Base-by-base conservation (phyloP, 2,329 filamentous ascomycete species). In the Daldinia sp. region DNA sequence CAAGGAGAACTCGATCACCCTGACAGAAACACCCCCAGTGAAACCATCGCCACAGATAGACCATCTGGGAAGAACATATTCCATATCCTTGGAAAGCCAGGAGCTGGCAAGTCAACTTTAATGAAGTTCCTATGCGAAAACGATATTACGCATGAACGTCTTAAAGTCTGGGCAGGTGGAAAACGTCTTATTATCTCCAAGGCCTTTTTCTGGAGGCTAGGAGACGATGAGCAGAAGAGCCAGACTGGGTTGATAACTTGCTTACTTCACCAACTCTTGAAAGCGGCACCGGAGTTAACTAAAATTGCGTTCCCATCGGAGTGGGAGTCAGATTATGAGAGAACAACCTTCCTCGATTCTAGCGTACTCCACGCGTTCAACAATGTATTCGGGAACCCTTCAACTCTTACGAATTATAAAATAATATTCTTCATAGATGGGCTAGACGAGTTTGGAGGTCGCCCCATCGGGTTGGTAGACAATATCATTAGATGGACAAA, bases 61-160 rank as follows among this genome's bases (percentile, higher is more conserved):
- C 9, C 46, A 13, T 20, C 26, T 20, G 50, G 56, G 26, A 35
- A 35, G 10, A 63, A 23, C 37, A 63, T 69, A 20, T 74, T 72
- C 42, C 66, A 70, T 13, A 68, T 78, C 7, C 68, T 64, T 0
- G 76, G 76, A 1, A 78, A 78, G 15, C 72, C 75, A 1, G 13
- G 76, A 2, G 73, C 73, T 18, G 75, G 76, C 1, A 77, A 77
- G 50, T 77, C 74, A 2, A 76, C 74, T 6, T 41, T 77, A 12
- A 74, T 77, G 75, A 78, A 75, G 35, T 72, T 69, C 9, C 46
- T 77, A 2, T 63, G 60, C 5, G 50, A 63, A 6, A 68, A 68
- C 6, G 26, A 57, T 1, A 35, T 53, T 4, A 72, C 70, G 13
- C 35, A 9, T 4, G 12, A 57, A 1, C 20, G 70, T 18, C 62